Evolutionary conservation across 2,329 filamentous ascomycete genomes (phyloP), one percentile per base, ranked within the genome.

Genomic region (Sarocladium strictum): DNA sequence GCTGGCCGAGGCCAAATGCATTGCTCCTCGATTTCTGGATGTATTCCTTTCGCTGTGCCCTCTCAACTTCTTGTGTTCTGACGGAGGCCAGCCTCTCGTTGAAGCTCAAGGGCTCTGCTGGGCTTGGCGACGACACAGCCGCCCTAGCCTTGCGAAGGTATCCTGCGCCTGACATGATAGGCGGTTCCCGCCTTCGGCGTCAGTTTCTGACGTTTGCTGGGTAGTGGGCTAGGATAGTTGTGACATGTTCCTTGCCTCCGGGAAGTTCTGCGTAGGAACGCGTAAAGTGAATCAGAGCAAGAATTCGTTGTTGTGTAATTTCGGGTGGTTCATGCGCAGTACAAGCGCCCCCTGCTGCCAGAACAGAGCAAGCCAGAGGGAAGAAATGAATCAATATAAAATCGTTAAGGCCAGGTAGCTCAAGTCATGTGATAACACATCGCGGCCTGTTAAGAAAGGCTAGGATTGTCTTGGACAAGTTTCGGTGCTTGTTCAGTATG

Each of bases 31-130:
- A 65, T 56, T 76, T 74, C 54, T 77, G 74, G 33, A 85, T 78
- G 56, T 76, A 74, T 53, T 77, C 71, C 43, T 77, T 74, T 47
- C 72, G 75, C 56, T 84, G 78, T 35, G 73, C 68, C 26, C 76
- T 75, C 14, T 69, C 71, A 2, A 65, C 67, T 56, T 86, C 84
- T 40, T 84, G 76, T 1, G 67, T 72, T 58, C 84, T 82, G 35
- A 84, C 86, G 51, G 89, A 84, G 1, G 89, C 86, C 57, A 99
- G 81, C 47, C 92, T 80, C 68, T 97, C 91, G 65, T 89, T 96
- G 69, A 97, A 99, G 54, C 83, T 82, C 55, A 75, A 63, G 3
- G 78, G 74, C 19, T 75, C 71, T 11, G 69, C 60, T 10, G 68
- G 60, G 9, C 68, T 68, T 3, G 63, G 60, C 4, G 62, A 57